phyloP scores from a whole-genome alignment of 108 stramenopile species.

The Stephanodiscus minutulus region DNA sequence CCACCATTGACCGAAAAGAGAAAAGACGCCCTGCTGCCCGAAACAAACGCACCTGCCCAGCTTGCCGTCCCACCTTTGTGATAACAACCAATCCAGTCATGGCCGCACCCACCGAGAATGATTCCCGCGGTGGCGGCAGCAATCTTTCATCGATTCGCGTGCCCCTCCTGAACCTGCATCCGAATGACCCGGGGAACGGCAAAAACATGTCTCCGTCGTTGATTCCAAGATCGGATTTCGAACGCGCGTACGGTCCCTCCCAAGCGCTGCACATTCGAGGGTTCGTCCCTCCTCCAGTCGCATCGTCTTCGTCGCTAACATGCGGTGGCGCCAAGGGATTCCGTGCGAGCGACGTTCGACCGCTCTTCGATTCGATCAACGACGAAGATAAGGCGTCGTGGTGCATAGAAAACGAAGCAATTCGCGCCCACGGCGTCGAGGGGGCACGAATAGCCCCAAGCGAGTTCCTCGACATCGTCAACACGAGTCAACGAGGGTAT shows the following conservation, averaged over 20 bases:
- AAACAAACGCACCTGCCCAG: too few relatives aligned
- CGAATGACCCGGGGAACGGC: not conserved
- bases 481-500: slow-evolving; percentile 53
- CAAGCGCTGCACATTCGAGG: slow-evolving; percentile 38
- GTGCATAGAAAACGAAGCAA: slow-evolving; percentile 67
- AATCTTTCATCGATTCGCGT: not conserved
- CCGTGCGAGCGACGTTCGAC: slow-evolving; percentile 32
- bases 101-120: not conserved
- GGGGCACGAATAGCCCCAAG: slow-evolving; percentile 11
- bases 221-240: slow-evolving; percentile 22
- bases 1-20: too few relatives aligned
- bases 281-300: not conserved
- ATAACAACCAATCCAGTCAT: too few relatives aligned
- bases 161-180: not conserved
- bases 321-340: slow-evolving; percentile 1
- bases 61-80: too few relatives aligned
- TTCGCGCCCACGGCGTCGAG: slow-evolving; percentile 5
- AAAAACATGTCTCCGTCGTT: not conserved
- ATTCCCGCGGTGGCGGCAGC: not conserved
- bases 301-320: not conserved
- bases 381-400: slow-evolving; percentile 62
- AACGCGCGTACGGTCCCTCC: slow-evolving; percentile 12
- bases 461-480: slow-evolving; percentile 30
- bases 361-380: slow-evolving; percentile 51
- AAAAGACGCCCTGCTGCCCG: too few relatives aligned